phyloP scores from a whole-genome alignment of 352 stramenopile species.

The Plasmopara halstedii region DNA sequence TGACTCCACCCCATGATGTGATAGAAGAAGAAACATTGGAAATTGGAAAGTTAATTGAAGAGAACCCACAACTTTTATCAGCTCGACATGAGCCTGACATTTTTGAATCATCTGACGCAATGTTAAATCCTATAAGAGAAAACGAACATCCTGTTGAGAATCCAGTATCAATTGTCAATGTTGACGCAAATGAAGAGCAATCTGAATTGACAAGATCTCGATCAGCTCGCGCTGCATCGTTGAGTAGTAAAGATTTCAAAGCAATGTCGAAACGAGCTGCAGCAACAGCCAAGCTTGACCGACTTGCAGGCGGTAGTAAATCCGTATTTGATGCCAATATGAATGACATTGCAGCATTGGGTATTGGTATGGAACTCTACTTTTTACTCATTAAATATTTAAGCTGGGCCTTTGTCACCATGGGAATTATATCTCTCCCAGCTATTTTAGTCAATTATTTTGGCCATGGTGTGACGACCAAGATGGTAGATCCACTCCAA shows the following conservation, averaged over 20 bases:
- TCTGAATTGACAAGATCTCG: neutral
- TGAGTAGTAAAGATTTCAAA: slow-evolving; percentile 44
- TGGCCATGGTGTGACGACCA: slow-evolving; percentile 55
- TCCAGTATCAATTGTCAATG: too few species aligned
- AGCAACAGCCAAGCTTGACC: slow-evolving; percentile 34
- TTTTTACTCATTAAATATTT: slow-evolving; percentile 82
- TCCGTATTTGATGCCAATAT: slow-evolving; percentile 54
- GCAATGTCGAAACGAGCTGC: slow-evolving; percentile 49
- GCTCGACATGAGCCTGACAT: too few species aligned
- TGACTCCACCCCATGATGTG: too few species aligned
- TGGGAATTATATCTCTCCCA: slow-evolving; percentile 59
- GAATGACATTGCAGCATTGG: slow-evolving; percentile 65
- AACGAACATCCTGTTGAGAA: too few species aligned
- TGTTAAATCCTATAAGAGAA: too few species aligned
- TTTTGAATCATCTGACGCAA: too few species aligned
- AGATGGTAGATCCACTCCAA: slow-evolving; percentile 60
- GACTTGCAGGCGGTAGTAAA: slow-evolving; percentile 57
- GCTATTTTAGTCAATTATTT: slow-evolving; percentile 57
- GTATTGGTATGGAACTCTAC: slow-evolving; percentile 79
- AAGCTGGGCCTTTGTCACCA: slow-evolving; percentile 49
- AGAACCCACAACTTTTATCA: too few species aligned
- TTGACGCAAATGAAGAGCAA: neutral
- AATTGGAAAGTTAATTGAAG: too few species aligned
- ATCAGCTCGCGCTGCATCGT: slow-evolving; percentile 4
- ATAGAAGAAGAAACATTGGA: too few species aligned